Evolutionary conservation across 306 rosid species (phyloP), one percentile per base, ranked within the genome.

Genomic region (Cucurbita pepo): DNA sequence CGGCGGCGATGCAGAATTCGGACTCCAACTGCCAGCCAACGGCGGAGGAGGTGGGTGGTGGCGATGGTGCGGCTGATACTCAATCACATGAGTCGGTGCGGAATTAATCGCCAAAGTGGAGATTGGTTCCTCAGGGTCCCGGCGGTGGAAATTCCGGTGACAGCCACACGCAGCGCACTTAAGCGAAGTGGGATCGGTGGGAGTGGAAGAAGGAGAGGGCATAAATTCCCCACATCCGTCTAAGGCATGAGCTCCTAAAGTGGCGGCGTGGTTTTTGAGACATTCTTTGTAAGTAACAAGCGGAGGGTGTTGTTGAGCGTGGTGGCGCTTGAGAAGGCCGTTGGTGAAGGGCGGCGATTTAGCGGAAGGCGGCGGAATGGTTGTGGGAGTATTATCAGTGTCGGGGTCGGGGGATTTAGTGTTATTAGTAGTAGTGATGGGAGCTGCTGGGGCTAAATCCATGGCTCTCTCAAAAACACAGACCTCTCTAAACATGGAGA

Each of bases 91-190:
- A 51, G 77, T 47, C 4, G 71, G 6, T 1, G 75, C 36, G 0
- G 79, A 11, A 15, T 66, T n/a, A 7, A 78, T 15, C 13, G 76
- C 9, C 11, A 89, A 2, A 6, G 84, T 25, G 1, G 82, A 47
- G 18, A 81, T 71, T 0, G 87, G 86, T 11, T 94, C 99, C 8
- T 94, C 97, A 0, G 96, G 95, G 4, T 94, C 95, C 0, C 97
- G 94, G 84, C 99, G 99, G 88, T 94, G 99, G 82, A 89, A 94
- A 45, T 94, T 94, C 4, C 99, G 89, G 86, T 94, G 99, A 76
- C 99, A 94, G 19, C 97, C 99, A 7, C 99, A 94, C 3, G 97
- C 99, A 34, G 99, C 99, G 75, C 99, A 94, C 76, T 88, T 91
- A 54, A 91, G 85, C 4, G 96, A 88, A 3, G 85, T 82, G 10